Base-by-base conservation (phyloP, 495 filamentous ascomycete genomes). In the Penicillium alfredii region DNA sequence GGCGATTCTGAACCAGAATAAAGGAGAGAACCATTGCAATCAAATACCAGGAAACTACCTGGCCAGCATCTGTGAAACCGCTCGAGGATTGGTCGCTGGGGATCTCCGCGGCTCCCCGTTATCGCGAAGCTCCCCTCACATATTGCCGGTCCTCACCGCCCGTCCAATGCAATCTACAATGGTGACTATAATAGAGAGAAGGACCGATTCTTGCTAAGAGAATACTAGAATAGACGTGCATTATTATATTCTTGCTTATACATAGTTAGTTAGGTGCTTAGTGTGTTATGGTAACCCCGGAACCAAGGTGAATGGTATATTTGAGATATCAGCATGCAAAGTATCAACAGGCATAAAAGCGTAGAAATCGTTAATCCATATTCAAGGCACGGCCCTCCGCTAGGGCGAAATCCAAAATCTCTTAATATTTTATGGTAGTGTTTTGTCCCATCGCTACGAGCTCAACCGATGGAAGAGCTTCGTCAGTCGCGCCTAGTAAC, bases 1-100 rank as follows among this genome's bases (percentile, higher is more conserved):
- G 90, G 45, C 90, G 82, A 68, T 97, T 97, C 54, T 97, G 90
- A 27, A 97, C 90, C 31, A 97, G 69, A 52, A 97, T 93, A 60
- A 96, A 96, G 23, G 89, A 95, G 50, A 96, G 71, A 54, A 94
- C 83, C 83, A 86, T 87, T 36, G 39, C 52, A 36, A 18, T 27
- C 8, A 16, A 31, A 48, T 16, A 47, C 37, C 38, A 43, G 43
- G 44, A 25, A 29, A 29, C 44, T 18, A 50, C 47, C 44, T 40
- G 42, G 46, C 35, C 35, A 36, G 49, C 42, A 57, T 55, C 38
- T 35, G 37, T 51, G 45, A 41, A 32, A 38, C 30, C 28, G 33
- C 28, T 40, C 25, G 33, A 15, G 31, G 38, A 23, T 42, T 33
- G n/a, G 21, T 36, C 33, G 36, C 20, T 13, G 38, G 36, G 36